Evolutionary conservation across 2,329 filamentous ascomycete genomes (phyloP).

Genomic region (Podosphaera xanthii): DNA sequence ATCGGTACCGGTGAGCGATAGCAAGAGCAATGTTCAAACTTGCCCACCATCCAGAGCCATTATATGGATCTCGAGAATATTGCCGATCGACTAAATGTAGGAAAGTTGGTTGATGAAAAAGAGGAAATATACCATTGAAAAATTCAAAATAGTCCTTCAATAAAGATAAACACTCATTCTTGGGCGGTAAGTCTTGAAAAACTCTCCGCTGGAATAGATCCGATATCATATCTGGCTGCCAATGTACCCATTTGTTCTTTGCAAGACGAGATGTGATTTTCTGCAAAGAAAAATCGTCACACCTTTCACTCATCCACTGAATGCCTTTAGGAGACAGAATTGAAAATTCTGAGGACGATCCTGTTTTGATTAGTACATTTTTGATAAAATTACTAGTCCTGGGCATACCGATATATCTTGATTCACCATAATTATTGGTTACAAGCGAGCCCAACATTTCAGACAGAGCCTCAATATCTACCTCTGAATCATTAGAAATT

Average conservation of each 20-base stretch:
- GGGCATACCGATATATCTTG: constrained; percentile 66
- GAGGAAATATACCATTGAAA: constrained; percentile 96
- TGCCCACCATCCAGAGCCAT: constrained; percentile 96
- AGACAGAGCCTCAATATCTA: constrained; percentile 68
- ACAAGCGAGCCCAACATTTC: constrained; percentile 99
- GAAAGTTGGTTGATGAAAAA: constrained; percentile 94
- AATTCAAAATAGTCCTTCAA: constrained; percentile 93
- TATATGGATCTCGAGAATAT: constrained; percentile 78
- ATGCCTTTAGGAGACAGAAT: constrained; percentile 98
- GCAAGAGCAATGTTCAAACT: constrained; percentile 83
- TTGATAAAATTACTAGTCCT: no score
- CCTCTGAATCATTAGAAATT: constrained; percentile 32
- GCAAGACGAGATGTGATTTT: constrained; percentile 83
- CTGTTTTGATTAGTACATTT: constrained; percentile 22
- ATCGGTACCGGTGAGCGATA: constrained; percentile 76
- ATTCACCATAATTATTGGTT: constrained; percentile 85
- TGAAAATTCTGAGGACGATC: constrained; percentile 90
- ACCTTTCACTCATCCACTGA: constrained; percentile 95
- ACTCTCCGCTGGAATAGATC: constrained; percentile 74
- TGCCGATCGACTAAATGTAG: constrained; percentile 93
- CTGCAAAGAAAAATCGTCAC: constrained; percentile 84
- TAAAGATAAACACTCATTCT: constrained; percentile 68
- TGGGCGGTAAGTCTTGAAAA: constrained; percentile 63
- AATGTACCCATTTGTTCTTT: constrained; percentile 88
- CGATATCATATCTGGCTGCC: constrained; percentile 93